Evolutionary conservation across 345 rosid species (phyloP), one percentile per base, ranked within the genome.

Genomic region (Populus euphratica): DNA sequence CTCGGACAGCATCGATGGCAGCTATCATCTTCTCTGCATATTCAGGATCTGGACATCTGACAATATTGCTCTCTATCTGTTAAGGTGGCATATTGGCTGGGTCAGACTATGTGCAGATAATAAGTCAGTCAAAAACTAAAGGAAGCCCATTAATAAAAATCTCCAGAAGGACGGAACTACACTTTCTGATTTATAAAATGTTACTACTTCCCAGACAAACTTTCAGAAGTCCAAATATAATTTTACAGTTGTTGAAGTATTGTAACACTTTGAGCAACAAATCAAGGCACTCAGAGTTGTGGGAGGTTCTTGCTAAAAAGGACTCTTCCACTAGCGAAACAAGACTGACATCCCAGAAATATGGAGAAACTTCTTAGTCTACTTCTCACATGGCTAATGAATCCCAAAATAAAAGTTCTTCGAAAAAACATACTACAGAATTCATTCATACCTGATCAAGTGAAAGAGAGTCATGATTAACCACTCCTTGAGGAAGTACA

Each of bases 21-120:
- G 92, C 95, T 78, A 96, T 96, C 98, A 96, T 91, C 89, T 96
- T 93, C 83, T 96, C 93, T 1, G 99, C 99, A 83, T 91, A 93
- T 82, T 86, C 97, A 69, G 97, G 96, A 88, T 96, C 82, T 72
- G 99, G 99, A 84, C 99, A 96, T 80, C 98, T 92, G 36, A 89
- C 97, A 21, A 96, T 96, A 81, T 96, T 96, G 83, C 90, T 90
- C 85, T 96, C 99, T 75, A 96, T 86, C 99, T 96, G 89, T 56
- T 63, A 86, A 84, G 35, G 6, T 23, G 64, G 29, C 64, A 59
- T 4, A 25, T 9, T 59, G 1, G 64, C 64, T 9, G 27, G 6
- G 64, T 59, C 64, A 59, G 64, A n/a, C 27, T 23, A 59, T 0
- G 29, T 25, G 64, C 29, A 59, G 1, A 56, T 56, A 56, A 56